Evolutionary conservation across 2,329 filamentous ascomycete genomes (phyloP), one percentile per base, ranked within the genome.

Genomic region (Stylonectria norvegica): DNA sequence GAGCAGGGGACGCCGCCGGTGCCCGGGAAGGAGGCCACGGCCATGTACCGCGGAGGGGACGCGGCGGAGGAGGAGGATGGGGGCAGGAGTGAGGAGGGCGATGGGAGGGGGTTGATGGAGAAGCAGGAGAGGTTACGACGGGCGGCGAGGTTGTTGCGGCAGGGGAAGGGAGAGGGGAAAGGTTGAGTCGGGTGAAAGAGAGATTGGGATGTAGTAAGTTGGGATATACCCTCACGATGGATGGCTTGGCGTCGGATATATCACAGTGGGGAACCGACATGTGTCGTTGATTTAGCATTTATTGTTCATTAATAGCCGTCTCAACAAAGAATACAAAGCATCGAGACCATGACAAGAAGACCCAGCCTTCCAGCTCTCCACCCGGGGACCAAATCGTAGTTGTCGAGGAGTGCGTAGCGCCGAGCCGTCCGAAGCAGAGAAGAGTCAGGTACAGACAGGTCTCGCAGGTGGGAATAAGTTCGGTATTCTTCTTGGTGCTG

Each of bases 91-190:
- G 51, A 57, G 19, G 50, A 48, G n/a, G 47, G 53, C 0, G 52
- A 56, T 8, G 49, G 43, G 28, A 55, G 55, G 7, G 58, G 58
- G 3, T 48, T 69, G 32, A 55, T 50, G 33, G 60, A 66, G 32
- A 67, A 59, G 42, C 60, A 64, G 35, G 65, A 66, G 28, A 60
- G 71, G 36, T 45, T 74, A 19, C 55, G 59, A 28, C 58, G 70
- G 20, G 70, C 71, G 1, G 60, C 65, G 20, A 60, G 55, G 38
- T 50, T 74, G 36, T 56, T 72, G 27, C 51, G 54, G 20, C 53
- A 59, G 30, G 53, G 56, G 18, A 45, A 48, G 27, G 22, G 20
- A 32, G 18, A 34, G 25, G 38, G 34, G 15, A 36, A 40, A 25
- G 7, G 12, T 7, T 25, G 7, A 25, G 22, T 12, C 22, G 12